Base-by-base conservation (phyloP, 169 alveolate genomes). In the Plasmodium vivax region DNA sequence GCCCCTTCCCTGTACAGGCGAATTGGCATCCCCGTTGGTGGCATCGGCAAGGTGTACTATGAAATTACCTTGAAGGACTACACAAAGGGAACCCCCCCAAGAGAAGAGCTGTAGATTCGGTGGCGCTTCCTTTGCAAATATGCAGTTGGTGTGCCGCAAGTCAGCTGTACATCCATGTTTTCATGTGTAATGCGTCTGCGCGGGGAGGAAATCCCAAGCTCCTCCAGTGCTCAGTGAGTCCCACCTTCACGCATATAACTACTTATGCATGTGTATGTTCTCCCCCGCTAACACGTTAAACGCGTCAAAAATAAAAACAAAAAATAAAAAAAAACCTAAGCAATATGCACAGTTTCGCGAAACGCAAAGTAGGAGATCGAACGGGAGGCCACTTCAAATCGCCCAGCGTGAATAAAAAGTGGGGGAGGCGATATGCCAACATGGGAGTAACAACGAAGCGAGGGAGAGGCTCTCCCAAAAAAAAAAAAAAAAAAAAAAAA, bases 21-120 rank as follows among this genome's bases (percentile, higher is more conserved):
- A 30, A 77, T 96, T 27, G 98, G 98, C 27, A 87, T 96, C 51
- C 95, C 95, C 34, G 72, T 96, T 30, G 97, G 97, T 62, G 51
- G 79, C 43, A 92, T 92, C 41, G 97, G 97, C 38, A 95, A 96
- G 82, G 62, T 96, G 14, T 96, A 73, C 82, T 96, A 96, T 73
- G 97, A 96, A 83, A 84, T 96, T 12, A 90, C 83, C 30, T 36
- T 90, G 77, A 90, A 93, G 74, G 95, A 95, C 58, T 74, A 95
- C 68, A 73, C 79, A 10, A 95, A 92, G 51, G 51, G 74, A 27
- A 14, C 34, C 43, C 83, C 30, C 30, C 71, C 19, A 80, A 84
- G 90, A 74, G 43, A 81, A 23, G 94, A 85, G 47, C 83, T 80
- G 9, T 79, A 87, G 38, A 38, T 12, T 14, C 5, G 51, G n/a